These are phyloP conservation scores for Tetrapyrgos nigripes DNA, from an alignment of 1,284 basidiomycete genomes.

Conservation along the genomic window DNA sequence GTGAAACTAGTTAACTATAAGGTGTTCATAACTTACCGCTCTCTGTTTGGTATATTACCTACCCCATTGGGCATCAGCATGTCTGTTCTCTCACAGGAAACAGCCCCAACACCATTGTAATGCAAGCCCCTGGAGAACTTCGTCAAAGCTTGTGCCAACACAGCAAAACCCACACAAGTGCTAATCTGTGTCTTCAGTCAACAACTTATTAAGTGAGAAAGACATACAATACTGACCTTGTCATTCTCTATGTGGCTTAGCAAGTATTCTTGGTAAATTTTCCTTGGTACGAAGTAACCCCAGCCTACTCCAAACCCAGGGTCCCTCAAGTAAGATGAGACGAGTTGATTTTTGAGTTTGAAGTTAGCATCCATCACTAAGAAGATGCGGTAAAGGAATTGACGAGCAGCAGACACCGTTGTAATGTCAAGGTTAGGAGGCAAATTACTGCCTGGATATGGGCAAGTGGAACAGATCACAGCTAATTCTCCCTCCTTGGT, in stretches of 20 bases:
- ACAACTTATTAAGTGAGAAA: neutral
- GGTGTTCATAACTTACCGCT: constrained; percentile 6
- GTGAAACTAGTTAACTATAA: neutral
- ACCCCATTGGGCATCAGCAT: constrained; percentile 8
- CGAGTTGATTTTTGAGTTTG: constrained; percentile 5
- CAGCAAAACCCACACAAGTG: constrained; percentile 9
- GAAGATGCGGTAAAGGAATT: neutral
- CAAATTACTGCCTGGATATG: constrained; percentile 37
- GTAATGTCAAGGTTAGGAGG: constrained; percentile 29
- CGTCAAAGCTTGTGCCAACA: constrained; percentile 8
- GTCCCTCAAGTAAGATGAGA: constrained; percentile 5
- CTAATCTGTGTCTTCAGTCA: constrained; percentile 5
- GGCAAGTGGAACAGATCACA: constrained; percentile 42
- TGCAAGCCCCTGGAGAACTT: neutral
- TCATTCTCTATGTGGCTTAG: neutral
- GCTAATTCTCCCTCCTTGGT: constrained; percentile 35
- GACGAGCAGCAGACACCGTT: neutral
- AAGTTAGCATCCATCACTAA: neutral
- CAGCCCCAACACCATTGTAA: constrained; percentile 4
- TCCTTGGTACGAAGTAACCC: constrained; percentile 7
- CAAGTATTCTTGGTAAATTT: neutral
- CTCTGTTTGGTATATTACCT: constrained; percentile 13
- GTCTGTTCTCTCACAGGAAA: constrained; percentile 7
- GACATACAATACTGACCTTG: neutral
- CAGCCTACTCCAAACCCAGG: constrained; percentile 1